Percentiles rank a stretch among this genome's conserved stretches.
Evolutionary conservation across 108 stramenopile species (phyloP).

Genomic region (Nitzschia sp.): DNA sequence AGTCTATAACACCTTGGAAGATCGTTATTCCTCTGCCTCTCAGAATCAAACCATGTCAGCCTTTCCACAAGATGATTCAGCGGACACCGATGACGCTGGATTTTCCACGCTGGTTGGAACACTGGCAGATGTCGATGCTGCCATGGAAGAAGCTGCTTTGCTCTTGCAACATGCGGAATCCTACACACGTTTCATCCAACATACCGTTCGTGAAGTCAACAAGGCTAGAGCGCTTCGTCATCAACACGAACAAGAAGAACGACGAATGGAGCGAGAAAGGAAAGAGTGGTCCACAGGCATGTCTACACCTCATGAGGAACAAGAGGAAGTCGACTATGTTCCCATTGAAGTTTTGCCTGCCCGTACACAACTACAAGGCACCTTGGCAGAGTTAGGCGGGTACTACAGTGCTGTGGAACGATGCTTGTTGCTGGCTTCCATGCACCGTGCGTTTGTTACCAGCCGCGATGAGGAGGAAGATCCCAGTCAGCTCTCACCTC

Average conservation of each 20-base stretch:
- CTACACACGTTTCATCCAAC: slow-evolving; percentile 84
- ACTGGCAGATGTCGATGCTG: slow-evolving; percentile 81
- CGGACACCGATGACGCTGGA: slow-evolving; percentile 60
- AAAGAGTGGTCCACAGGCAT: slow-evolving; percentile 37
- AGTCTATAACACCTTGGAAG: slow-evolving; percentile 59
- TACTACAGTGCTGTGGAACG: slow-evolving; percentile 76
- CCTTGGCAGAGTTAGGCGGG: slow-evolving; percentile 79
- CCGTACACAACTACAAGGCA: slow-evolving; percentile 68
- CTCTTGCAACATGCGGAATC: slow-evolving; percentile 91
- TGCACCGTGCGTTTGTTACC: slow-evolving; percentile 77
- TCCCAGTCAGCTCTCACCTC: slow-evolving; percentile 15
- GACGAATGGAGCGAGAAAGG: slow-evolving; percentile 41
- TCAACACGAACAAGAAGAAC: slow-evolving; percentile 52
- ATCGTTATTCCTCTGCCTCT: slow-evolving; percentile 40
- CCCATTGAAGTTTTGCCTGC: slow-evolving; percentile 65
- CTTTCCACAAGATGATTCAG: slow-evolving; percentile 4
- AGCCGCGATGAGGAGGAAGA: slow-evolving; percentile 20
- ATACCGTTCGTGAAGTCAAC: slow-evolving; percentile 74
- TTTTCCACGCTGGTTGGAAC: slow-evolving; percentile 66
- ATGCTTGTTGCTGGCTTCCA: slow-evolving; percentile 71
- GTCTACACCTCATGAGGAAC: slow-evolving; percentile 26
- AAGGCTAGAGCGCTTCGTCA: slow-evolving; percentile 64
- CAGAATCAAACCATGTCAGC: slow-evolving; percentile 4
- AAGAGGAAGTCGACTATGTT: slow-evolving; percentile 35
- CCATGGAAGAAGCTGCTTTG: slow-evolving; percentile 88